Evolutionary conservation across 768 basidiomycete genomes (phyloP), one percentile per base, ranked within the genome.

Genomic region (Atractiella rhizophila): DNA sequence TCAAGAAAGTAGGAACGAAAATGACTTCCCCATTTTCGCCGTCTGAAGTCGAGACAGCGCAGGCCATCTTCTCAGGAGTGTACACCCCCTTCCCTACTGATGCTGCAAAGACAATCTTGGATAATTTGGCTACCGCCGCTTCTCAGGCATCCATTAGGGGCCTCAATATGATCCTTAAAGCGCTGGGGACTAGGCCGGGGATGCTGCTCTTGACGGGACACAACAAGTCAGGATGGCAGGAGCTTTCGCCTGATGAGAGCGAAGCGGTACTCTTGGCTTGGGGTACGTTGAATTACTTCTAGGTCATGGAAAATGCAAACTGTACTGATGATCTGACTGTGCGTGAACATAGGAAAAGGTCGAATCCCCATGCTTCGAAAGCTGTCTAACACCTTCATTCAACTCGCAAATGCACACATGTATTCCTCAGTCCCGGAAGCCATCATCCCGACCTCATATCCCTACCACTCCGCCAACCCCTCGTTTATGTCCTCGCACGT

Each of bases 101-200:
- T 16, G 40, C 44, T 37, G 9, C 10, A 2, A 13, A 20, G 1
- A 30, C 42, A 3, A 35, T 49, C 11, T 47, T 43, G 16, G 24
- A 27, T n/a, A 8, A 6, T 11, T 28, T 24, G 20, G 20, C 13
- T 19, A 19, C 6, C 20, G 4, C 36, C 19, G 36, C 15, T 26
- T 9, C 27, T 12, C 43, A 23, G 18, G 28, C 37, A 20, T 45
- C 42, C 37, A 28, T 49, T 41, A 30, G 36, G 8, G 25, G 26
- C 16, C 35, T 44, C 26, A 19, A 2, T 23, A 27, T 35, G 6
- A 25, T 30, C 16, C 40, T 49, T 28, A 25, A 39, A 2, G 35
- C 45, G 21, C 43, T 49, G 23, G 39, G 40, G 7, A 49, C 48
- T 7, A 35, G 45, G 4, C 32, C 48, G 7, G 48, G 48, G 23